Base-by-base conservation (phyloP, 495 filamentous ascomycete genomes). In the Penicillium simplicissimum region DNA sequence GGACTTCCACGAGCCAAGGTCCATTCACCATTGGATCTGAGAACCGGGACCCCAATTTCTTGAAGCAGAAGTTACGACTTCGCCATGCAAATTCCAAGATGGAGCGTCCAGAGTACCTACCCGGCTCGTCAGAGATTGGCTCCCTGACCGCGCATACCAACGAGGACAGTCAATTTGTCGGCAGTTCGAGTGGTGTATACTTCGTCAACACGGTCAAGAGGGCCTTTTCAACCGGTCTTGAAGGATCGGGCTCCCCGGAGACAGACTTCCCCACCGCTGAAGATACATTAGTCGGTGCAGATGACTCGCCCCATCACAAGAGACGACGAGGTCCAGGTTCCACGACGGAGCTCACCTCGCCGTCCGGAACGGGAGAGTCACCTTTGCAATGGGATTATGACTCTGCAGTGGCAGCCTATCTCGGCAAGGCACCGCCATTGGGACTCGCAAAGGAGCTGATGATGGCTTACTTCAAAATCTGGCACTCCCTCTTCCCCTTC, bases 401-500 rank as follows among this genome's bases (percentile, higher is more conserved):
- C 35, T 60, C 68, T 37, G 56, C 61, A 19, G 62, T 79, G 14
- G 69, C 63, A 7, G 63, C 59, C 1, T 54, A 61, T 5, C 40
- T 79, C 42, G 75, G 76, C 5, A 48, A 63, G 25, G 63, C 71
- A 7, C 76, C 76, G n/a, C 64, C 69, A 14, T 61, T 70, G 28
- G 64, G 69, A 4, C 37, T 66, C 5, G 71, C 71, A 1, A 69
- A 66, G 31, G 67, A 73, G 23, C 54, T 79, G 17, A 77, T 79
- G 75, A 78, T 78, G 74, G 59, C 67, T 37, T 79, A 77, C 36
- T 78, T 78, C 65, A 74, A 72, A 70, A 66, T 76, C 19, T 79
- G 75, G 76, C 81, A 83, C 71, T 76, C 79, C 48, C 60, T 82
- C 38, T 82, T 81, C 64, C 80, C 81, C 13, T 77, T 83, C 56